Percentiles rank a stretch among this genome's conserved stretches.
phyloP scores from a whole-genome alignment of 1,284 basidiomycete species.

The Naganishia albida region DNA sequence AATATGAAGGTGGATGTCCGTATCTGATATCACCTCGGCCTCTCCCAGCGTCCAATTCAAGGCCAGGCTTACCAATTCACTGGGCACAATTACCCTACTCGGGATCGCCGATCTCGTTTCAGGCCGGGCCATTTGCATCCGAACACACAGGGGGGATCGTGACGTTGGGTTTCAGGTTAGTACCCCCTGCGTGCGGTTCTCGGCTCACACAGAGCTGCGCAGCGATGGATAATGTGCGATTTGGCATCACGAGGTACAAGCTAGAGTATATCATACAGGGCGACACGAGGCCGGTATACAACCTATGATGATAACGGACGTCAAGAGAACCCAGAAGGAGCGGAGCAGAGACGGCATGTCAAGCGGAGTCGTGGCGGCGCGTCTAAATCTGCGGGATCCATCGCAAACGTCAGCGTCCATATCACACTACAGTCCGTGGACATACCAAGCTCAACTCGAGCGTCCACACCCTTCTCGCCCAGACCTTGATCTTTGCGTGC shows the following conservation, averaged over 20 bases:
- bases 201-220: too few species aligned
- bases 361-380: neutral
- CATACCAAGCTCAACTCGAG: constrained; percentile 89
- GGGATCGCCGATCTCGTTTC: constrained; percentile 2
- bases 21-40: too few species aligned
- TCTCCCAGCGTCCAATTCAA: too few species aligned
- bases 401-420: neutral
- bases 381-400: neutral
- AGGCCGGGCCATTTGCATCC: neutral
- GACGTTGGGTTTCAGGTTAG: constrained; percentile 7
- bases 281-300: neutral
- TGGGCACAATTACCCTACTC: too few species aligned
- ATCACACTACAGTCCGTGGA: neutral
- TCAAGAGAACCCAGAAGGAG: neutral
- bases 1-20: too few species aligned
- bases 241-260: neutral
- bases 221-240: neutral
- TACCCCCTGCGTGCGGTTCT: neutral
- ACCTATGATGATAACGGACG: neutral
- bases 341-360: neutral
- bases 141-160: neutral
- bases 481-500: constrained; percentile 72
- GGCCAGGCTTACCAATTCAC: too few species aligned
- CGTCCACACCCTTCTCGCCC: constrained; percentile 98
- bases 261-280: neutral